Percentiles rank a stretch among this genome's conserved stretches.
phyloP scores from a whole-genome alignment of 129 eudicot species.

The Centaurea solstitialis region DNA sequence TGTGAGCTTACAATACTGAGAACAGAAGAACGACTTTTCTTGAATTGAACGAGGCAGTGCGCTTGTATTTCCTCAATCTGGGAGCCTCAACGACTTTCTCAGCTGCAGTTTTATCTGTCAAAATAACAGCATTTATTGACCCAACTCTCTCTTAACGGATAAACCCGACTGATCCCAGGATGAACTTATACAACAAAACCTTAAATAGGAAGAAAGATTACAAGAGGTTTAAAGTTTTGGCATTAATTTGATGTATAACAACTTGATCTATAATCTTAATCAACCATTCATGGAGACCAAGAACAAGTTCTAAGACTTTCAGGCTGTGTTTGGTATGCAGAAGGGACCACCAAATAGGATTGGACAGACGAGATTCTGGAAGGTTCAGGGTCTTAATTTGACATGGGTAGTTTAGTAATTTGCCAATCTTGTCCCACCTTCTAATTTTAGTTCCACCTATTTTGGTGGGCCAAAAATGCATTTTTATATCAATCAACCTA shows the following conservation, averaged over 20 bases:
- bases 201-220: neutral
- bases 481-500: no score
- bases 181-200: neutral
- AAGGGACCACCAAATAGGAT: neutral
- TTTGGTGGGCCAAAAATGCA: neutral
- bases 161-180: neutral
- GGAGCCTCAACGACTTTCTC: constrained; percentile 42
- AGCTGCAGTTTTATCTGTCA: constrained; percentile 53
- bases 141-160: neutral
- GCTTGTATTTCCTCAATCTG: constrained; percentile 77
- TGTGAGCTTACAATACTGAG: constrained; percentile 75
- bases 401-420: neutral
- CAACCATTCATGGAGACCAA: neutral
- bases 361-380: neutral
- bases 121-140: neutral
- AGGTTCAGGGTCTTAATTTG: neutral
- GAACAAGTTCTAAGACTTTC: neutral
- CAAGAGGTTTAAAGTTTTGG: neutral
- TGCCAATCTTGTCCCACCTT: neutral
- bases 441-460: neutral
- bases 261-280: neutral
- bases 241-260: neutral
- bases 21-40: constrained; percentile 88
- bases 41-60: constrained; percentile 74
- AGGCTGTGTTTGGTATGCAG: neutral